These are phyloP conservation scores for Fusarium euwallaceae DNA, from an alignment of 2,329 filamentous ascomycete species.

Conservation along the genomic window DNA sequence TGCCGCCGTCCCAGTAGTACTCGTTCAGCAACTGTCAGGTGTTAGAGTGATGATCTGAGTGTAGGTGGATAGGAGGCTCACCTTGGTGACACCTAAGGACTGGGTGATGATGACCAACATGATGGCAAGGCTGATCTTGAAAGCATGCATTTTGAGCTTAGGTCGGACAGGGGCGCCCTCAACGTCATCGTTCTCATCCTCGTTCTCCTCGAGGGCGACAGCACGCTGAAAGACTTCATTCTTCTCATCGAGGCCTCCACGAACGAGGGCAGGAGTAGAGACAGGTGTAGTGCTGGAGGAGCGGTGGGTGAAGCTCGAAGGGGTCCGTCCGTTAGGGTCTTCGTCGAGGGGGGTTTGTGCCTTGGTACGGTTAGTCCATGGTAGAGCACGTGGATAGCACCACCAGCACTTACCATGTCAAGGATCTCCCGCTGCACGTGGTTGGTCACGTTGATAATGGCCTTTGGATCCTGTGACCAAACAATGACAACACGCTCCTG, in stretches of 20 bases:
- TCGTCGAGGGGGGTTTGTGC: not conserved
- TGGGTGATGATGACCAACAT: slow-evolving; percentile 44
- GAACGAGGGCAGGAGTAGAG: slow-evolving; percentile 35
- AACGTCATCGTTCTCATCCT: slow-evolving; percentile 39
- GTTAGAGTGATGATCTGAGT: fast-evolving
- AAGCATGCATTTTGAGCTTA: slow-evolving; percentile 37
- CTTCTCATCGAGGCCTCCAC: slow-evolving; percentile 45
- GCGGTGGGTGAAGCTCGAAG: slow-evolving; percentile 31
- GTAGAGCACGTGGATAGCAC: too few relatives aligned
- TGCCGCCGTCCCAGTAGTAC: slow-evolving; percentile 40
- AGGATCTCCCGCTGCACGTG: slow-evolving; percentile 44
- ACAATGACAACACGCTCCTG: slow-evolving; percentile 40
- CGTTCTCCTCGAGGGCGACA: slow-evolving; percentile 43
- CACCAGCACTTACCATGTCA: slow-evolving; percentile 34
- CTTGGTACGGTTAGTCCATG: slow-evolving; percentile 5
- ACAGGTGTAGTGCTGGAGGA: not conserved
- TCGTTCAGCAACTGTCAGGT: slow-evolving; percentile 20
- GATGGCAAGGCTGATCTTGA: slow-evolving; percentile 43
- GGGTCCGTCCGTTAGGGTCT: not conserved
- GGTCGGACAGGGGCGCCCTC: slow-evolving; percentile 40
- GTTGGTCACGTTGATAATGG: slow-evolving; percentile 41
- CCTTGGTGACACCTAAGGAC: slow-evolving; percentile 40
- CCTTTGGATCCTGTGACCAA: slow-evolving; percentile 42
- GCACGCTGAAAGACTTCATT: slow-evolving; percentile 42
- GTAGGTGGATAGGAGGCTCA: not conserved